These are phyloP conservation scores for Fraxinus nigra DNA, from an alignment of 305 asterid genomes.

Conservation along the genomic window DNA sequence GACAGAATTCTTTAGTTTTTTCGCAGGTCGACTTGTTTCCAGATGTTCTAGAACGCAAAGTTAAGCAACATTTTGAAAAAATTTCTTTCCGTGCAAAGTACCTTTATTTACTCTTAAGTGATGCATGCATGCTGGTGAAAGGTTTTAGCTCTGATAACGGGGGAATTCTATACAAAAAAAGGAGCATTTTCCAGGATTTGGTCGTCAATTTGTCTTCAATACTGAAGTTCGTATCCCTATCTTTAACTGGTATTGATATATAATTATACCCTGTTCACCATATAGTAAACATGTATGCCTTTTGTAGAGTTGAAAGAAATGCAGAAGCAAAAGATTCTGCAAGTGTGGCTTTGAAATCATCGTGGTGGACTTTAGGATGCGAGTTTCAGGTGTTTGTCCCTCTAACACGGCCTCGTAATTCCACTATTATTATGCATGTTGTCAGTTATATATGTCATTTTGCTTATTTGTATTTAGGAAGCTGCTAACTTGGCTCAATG, in stretches of 20 bases:
- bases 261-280: background rate
- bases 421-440: constrained; percentile 6
- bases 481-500: constrained; percentile 86
- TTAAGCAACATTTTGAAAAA: constrained; percentile 73
- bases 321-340: constrained; percentile 90
- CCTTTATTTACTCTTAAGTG: constrained; percentile 36
- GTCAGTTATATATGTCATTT: background rate
- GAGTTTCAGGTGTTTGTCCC: constrained; percentile 55
- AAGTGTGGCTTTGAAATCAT: constrained; percentile 89
- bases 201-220: constrained; percentile 83
- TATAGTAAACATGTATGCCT: constrained; percentile 11
- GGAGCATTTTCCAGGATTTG: constrained; percentile 98
- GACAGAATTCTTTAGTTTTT: constrained; percentile 18
- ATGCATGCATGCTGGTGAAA: constrained; percentile 52
- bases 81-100: constrained; percentile 29
- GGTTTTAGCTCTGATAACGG: constrained; percentile 98
- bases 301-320: constrained; percentile 69
- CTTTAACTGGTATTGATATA: constrained; percentile 1
- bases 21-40: constrained; percentile 90
- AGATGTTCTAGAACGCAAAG: constrained; percentile 72
- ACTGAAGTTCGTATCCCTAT: constrained; percentile 62
- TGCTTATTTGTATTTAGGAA: constrained; percentile 46
- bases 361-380: constrained; percentile 97
- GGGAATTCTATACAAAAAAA: constrained; percentile 80
- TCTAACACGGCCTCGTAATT: constrained; percentile 7